Evolutionary conservation across 345 rosid species (phyloP).

Genomic region (Heritiera fomes): DNA sequence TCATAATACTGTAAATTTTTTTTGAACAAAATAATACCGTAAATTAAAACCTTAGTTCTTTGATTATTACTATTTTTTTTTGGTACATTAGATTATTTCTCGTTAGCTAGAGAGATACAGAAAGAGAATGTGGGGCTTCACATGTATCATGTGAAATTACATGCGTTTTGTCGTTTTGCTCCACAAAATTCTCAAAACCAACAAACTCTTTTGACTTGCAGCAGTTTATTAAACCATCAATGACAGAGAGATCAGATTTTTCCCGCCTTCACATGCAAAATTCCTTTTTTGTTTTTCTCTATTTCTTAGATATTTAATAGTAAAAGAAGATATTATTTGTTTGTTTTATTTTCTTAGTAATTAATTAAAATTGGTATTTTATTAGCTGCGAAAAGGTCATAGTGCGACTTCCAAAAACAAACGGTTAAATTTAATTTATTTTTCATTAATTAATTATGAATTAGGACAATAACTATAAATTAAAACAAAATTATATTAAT

Average conservation of each 20-base stretch:
- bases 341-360: neutral
- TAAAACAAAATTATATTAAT: neutral
- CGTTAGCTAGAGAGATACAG: neutral
- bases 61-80: neutral
- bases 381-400: neutral
- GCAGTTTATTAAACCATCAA: neutral
- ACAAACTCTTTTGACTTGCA: conserved; percentile 70
- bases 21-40: neutral
- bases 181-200: conserved; percentile 40
- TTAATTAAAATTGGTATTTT: neutral
- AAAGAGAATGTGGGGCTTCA: conserved; percentile 29
- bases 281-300: neutral
- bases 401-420: conserved; percentile 15
- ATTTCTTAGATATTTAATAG: neutral
- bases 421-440: neutral
- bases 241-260: conserved; percentile 16
- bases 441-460: neutral
- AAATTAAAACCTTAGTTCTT: neutral
- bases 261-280: conserved; percentile 57
- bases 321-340: neutral
- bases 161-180: conserved; percentile 34
- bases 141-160: conserved; percentile 28
- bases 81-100: neutral
- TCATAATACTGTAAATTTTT: neutral
- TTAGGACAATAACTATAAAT: neutral